phyloP scores from a whole-genome alignment of 257 asterid species.

The Rauvolfia tetraphylla region DNA sequence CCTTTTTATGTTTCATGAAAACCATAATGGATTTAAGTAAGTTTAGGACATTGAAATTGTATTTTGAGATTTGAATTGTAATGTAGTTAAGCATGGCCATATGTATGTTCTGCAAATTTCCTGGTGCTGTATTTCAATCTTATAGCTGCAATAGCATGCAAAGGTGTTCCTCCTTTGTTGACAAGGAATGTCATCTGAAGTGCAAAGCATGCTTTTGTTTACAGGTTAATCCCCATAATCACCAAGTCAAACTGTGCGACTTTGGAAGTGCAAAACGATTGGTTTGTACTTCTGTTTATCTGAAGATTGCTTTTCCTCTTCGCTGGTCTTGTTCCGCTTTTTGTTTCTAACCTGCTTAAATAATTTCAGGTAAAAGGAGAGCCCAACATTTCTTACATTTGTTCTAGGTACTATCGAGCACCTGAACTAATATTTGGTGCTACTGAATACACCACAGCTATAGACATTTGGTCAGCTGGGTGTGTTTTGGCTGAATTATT shows the following conservation, averaged over 20 bases:
- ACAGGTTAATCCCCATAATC: conserved; percentile 84
- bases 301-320: conserved; percentile 12
- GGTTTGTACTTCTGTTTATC: conserved; percentile 42
- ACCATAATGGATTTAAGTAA: background rate
- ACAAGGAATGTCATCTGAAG: background rate
- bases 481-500: conserved; percentile 82
- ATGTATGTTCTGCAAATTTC: background rate
- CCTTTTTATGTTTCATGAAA: background rate
- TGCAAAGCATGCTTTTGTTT: conserved; percentile 5
- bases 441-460: conserved; percentile 70
- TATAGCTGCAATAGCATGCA: background rate
- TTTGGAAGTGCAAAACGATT: conserved; percentile 87
- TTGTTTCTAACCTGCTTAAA: conserved; percentile 11
- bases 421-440: conserved; percentile 92
- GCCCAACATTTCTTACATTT: conserved; percentile 84
- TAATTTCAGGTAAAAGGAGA: conserved; percentile 75
- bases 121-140: background rate
- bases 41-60: background rate
- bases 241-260: conserved; percentile 79
- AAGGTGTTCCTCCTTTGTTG: background rate
- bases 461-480: conserved; percentile 87
- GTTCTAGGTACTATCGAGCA: conserved; percentile 83
- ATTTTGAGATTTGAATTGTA: background rate
- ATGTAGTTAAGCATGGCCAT: background rate
- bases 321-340: conserved; percentile 13